phyloP scores from a whole-genome alignment of 2,329 filamentous ascomycete genomes.

The Penicillium janthinellum region DNA sequence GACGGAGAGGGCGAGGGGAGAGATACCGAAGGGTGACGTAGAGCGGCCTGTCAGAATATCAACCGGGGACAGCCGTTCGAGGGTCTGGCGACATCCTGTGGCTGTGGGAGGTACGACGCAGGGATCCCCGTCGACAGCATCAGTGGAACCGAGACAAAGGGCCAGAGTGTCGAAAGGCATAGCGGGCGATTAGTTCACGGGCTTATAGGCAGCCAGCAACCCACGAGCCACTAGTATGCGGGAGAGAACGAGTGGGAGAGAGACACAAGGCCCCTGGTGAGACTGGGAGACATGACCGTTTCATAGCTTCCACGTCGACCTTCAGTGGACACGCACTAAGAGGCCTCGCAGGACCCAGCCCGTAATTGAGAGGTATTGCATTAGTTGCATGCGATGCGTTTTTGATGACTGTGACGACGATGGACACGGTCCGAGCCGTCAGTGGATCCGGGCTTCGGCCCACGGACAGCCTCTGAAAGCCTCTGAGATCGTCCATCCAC shows the following conservation, averaged over 20 bases:
- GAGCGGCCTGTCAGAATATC: constrained; percentile 34
- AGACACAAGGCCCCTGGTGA: neutral
- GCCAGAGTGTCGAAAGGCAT: neutral
- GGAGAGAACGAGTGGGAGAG: neutral
- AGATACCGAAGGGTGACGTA: constrained; percentile 34
- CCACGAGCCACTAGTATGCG: neutral
- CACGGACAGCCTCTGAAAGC: neutral
- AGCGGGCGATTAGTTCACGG: neutral
- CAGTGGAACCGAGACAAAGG: constrained; percentile 6
- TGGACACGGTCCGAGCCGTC: constrained; percentile 34
- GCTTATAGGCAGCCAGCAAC: neutral
- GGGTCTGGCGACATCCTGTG: constrained; percentile 26
- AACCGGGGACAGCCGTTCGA: constrained; percentile 29
- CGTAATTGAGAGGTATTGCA: neutral
- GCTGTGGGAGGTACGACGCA: constrained; percentile 29
- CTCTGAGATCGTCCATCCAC: neutral
- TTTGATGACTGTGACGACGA: neutral
- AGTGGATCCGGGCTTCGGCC: constrained; percentile 15
- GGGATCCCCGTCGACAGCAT: constrained; percentile 13
- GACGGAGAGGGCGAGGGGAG: constrained; percentile 14
- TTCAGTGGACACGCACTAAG: neutral
- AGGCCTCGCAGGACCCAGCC: neutral
- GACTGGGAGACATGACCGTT: neutral
- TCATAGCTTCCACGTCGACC: neutral
- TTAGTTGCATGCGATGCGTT: neutral